Base-by-base conservation (phyloP, 768 basidiomycete genomes). In the Panus rudis region DNA sequence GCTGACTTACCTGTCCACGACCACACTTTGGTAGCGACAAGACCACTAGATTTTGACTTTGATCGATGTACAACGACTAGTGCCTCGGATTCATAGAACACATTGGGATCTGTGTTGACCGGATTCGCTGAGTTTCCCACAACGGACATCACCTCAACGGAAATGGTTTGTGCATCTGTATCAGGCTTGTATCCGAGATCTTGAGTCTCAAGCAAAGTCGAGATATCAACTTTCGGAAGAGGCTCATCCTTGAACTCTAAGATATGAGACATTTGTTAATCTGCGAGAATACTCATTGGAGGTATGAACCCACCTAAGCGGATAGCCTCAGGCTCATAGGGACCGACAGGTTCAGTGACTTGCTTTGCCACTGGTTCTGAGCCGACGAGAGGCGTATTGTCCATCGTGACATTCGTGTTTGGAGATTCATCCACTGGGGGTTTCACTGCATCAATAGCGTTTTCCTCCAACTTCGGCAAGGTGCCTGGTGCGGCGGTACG, bases 61-160 rank as follows among this genome's bases (percentile, higher is more conserved):
- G 65, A 71, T 12, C 88, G 74, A 57, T 87, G 74, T 12, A 91
- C 68, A 39, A 91, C 68, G 1, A 73, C 77, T 16, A 89, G 63
- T 6, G 79, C 63, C 55, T 92, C 89, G 2, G 71, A 64, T 41
- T 91, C 87, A 54, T 91, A 83, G 58, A 91, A 87, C 14, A 84
- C 58, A 46, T 72, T 64, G 6, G 55, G 55, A 42, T 78, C 66
- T 4, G 57, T 63, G 10, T 68, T 64, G 10, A 88, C 50, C 2
- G 71, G 51, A 2, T 64, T 66, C 1, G 75, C 70, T 4, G 68
- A 69, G 41, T 62, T 69, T 10, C 78, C 81, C 1, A 67, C 58
- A 45, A 92, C 68, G 10, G 67, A 60, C 58, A 90, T 66, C 2
- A 84, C 71, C 27, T 91, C 88, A 3, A 88, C 76, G n/a, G 85